Percentiles rank a stretch among this genome's conserved stretches.
These are phyloP conservation scores for Venturia nashicola DNA, from an alignment of 2,329 filamentous ascomycete genomes.

Conservation along the genomic window DNA sequence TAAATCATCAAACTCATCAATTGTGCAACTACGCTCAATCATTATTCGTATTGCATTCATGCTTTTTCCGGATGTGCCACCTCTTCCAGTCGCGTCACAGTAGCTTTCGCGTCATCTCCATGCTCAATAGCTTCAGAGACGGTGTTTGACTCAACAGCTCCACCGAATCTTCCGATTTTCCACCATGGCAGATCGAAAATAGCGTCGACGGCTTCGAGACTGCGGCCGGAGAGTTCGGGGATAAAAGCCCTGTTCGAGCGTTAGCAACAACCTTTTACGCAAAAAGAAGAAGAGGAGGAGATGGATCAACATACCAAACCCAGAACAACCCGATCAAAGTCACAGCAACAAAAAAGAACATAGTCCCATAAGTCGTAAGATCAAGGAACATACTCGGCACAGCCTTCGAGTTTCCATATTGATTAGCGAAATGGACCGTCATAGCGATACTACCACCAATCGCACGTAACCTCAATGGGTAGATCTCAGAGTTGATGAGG, in stretches of 20 bases:
- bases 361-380: slow-evolving; percentile 49
- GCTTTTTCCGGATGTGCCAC: background rate
- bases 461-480: slow-evolving; percentile 61
- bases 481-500: slow-evolving; percentile 65
- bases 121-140: background rate
- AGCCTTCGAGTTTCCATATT: slow-evolving; percentile 65
- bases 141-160: slow-evolving; percentile 11
- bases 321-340: slow-evolving; percentile 56
- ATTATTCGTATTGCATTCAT: background rate
- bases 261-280: background rate
- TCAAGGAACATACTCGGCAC: slow-evolving; percentile 62
- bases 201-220: slow-evolving; percentile 56
- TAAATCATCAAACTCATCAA: background rate
- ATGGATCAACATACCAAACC: slow-evolving; percentile 39
- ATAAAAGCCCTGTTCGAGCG: slow-evolving; percentile 39
- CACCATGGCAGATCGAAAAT: slow-evolving; percentile 65
- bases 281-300: background rate
- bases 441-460: slow-evolving; percentile 60
- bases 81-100: background rate
- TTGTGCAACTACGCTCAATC: background rate
- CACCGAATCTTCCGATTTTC: slow-evolving; percentile 46
- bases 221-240: slow-evolving; percentile 55
- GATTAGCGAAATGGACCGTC: slow-evolving; percentile 68
- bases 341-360: slow-evolving; percentile 62
- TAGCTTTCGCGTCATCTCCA: background rate